Evolutionary conservation across 305 asterid genomes (phyloP).

Genomic region (Rubia peregrina): DNA sequence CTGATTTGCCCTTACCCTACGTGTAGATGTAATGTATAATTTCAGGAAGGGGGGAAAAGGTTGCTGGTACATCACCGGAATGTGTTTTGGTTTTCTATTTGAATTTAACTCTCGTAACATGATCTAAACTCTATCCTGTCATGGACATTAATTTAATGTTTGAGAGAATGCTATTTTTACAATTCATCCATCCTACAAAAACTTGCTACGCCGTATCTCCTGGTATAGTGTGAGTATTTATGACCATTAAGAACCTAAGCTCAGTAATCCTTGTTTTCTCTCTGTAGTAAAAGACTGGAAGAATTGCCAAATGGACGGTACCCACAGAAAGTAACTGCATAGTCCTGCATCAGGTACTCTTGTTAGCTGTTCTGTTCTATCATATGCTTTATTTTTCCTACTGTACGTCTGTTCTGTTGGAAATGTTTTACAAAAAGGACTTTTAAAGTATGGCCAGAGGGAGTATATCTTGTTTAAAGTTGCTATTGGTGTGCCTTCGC

Average conservation of each 20-base stretch:
- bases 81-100: neutral
- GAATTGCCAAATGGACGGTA: constrained; percentile 15
- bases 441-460: neutral
- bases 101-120: neutral
- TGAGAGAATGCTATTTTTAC: neutral
- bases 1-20: neutral
- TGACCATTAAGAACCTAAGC: neutral
- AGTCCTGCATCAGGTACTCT: constrained; percentile 14
- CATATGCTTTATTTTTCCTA: neutral
- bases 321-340: constrained; percentile 35
- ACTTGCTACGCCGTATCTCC: constrained; percentile 3
- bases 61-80: neutral
- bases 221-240: neutral
- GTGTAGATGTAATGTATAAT: neutral
- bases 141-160: neutral
- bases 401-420: neutral
- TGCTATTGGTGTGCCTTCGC: neutral
- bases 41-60: neutral
- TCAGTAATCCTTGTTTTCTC: constrained; percentile 8
- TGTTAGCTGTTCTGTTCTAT: neutral
- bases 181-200: neutral
- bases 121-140: neutral
- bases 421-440: neutral
- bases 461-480: neutral
- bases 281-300: constrained; percentile 39